Conservation (phyloP, 2,329 filamentous ascomycete genomes). For the Aureobasidium subglaciale region DNA sequence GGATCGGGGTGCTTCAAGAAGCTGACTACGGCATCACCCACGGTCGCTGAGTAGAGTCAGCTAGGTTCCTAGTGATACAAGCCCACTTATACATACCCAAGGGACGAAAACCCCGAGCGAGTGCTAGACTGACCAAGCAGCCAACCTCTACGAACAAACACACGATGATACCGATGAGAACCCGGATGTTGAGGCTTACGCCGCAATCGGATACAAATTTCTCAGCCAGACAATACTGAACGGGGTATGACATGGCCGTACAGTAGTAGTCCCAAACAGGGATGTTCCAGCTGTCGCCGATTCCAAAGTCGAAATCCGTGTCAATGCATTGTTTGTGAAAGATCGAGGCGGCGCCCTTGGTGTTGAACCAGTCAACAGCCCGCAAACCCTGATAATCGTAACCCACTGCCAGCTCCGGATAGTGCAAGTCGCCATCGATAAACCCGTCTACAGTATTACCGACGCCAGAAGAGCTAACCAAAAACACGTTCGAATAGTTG, state of each 20-base stretch:
- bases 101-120: not conserved
- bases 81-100: not conserved
- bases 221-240: constrained; percentile 4
- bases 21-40: not conserved
- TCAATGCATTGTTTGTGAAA: not conserved
- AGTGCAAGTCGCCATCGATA: not conserved
- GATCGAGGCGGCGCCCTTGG: not conserved
- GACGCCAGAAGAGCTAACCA: not conserved
- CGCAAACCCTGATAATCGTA: not conserved
- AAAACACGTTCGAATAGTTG: not conserved
- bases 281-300: not conserved
- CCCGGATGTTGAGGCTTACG: not conserved
- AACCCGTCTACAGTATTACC: not conserved
- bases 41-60: not conserved
- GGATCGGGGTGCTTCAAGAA: not conserved
- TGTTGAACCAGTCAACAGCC: not conserved
- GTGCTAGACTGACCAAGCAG: not conserved
- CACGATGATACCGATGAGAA: not conserved
- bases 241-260: not conserved
- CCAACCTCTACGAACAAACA: not conserved
- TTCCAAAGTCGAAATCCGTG: not conserved
- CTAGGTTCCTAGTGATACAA: not conserved
- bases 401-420: not conserved
- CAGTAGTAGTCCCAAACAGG: constrained; percentile 2
- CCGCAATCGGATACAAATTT: not conserved